phyloP scores from a whole-genome alignment of 352 stramenopile species.

The Thalassiosira sp. region DNA sequence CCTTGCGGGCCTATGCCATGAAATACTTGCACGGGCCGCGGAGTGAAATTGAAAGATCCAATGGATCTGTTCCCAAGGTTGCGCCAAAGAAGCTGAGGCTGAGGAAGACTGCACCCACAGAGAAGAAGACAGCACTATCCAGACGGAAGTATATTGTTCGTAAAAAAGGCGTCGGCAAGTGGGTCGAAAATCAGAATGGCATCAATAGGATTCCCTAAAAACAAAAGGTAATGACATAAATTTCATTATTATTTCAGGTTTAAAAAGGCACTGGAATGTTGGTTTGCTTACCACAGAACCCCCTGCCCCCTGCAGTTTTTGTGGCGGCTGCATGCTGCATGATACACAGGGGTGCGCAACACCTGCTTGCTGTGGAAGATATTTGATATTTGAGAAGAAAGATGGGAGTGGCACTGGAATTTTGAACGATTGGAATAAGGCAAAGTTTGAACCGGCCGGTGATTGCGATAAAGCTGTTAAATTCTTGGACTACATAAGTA shows the following conservation, averaged over 20 bases:
- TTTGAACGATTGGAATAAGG: neutral
- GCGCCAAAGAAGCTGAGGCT: neutral
- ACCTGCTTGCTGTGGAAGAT: neutral
- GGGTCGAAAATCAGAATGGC: neutral
- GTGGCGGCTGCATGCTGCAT: neutral
- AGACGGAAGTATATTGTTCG: neutral
- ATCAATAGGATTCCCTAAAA: neutral
- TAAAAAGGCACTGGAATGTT: neutral
- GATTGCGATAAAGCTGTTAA: no score
- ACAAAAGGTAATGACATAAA: neutral
- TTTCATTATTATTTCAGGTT: neutral
- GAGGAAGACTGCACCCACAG: no score
- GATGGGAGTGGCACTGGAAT: neutral
- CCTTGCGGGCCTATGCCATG: neutral
- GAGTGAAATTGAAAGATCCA: neutral
- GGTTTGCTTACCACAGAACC: neutral
- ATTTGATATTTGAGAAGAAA: constrained; percentile 20
- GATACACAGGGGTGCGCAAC: neutral
- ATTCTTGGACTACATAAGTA: no score
- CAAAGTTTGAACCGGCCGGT: neutral
- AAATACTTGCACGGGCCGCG: neutral
- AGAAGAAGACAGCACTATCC: neutral
- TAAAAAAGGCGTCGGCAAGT: neutral
- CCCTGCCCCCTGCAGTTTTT: neutral
- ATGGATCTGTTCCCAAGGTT: neutral